Conservation (phyloP, 345 rosid species). For the Populus simonii region DNA sequence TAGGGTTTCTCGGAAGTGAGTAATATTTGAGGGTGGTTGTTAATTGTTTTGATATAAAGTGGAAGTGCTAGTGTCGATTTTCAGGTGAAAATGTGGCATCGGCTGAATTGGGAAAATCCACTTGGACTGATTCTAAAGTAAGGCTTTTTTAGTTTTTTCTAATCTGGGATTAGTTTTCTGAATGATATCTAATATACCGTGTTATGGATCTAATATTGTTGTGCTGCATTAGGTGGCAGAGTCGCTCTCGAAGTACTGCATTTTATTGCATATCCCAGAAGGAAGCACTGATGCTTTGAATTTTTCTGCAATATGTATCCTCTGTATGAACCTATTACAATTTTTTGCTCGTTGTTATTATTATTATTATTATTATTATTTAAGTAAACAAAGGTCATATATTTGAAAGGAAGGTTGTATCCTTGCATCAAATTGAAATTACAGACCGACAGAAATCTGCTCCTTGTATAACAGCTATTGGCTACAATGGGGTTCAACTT, state of each 20-base stretch:
- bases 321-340: constrained; percentile 4
- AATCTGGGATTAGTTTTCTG: background rate
- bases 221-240: constrained; percentile 54
- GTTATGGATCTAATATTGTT: background rate
- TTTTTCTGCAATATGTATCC: constrained; percentile 89
- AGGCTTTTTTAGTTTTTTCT: background rate
- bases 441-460: constrained; percentile 68
- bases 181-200: background rate
- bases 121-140: constrained; percentile 62
- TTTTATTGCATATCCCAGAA: constrained; percentile 58
- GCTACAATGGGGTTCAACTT: constrained; percentile 74
- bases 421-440: constrained; percentile 55
- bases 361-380: background rate
- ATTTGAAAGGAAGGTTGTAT: constrained; percentile 14
- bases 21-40: background rate
- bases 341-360: background rate
- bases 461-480: constrained; percentile 79
- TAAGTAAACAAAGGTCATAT: background rate
- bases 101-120: constrained; percentile 46
- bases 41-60: background rate
- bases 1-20: background rate
- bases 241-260: constrained; percentile 66
- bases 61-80: background rate
- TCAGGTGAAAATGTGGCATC: constrained; percentile 62
- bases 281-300: constrained; percentile 63